Conservation (phyloP, 805 yeast species). For the Yarrowia sp. region DNA sequence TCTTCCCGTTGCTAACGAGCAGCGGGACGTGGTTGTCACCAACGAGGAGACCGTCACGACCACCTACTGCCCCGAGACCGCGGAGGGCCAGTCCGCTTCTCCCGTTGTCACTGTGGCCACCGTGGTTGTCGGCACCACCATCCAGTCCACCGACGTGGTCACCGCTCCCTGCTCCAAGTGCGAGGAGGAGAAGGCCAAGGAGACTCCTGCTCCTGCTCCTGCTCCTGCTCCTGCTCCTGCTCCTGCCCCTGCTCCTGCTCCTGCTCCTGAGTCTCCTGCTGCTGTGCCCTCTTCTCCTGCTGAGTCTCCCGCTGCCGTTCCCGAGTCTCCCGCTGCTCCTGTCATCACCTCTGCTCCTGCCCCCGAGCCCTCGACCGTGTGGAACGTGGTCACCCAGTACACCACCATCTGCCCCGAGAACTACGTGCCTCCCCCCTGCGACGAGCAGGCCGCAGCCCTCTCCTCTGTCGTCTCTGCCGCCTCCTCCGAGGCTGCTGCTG, state of each 20-base stretch:
- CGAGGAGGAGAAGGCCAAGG: slow-evolving; percentile 23
- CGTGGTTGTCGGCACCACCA: slow-evolving; percentile 15
- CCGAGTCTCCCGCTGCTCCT: slow-evolving; percentile 13
- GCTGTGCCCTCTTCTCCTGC: slow-evolving; percentile 18
- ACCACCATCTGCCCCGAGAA: slow-evolving; percentile 22
- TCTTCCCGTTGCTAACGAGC: slow-evolving; percentile 2
- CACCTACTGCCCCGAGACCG: slow-evolving; percentile 21
- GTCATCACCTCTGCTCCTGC: slow-evolving; percentile 24
- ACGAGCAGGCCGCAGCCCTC: slow-evolving; percentile 12
- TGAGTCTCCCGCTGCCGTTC: slow-evolving; percentile 19
- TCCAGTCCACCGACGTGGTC: slow-evolving; percentile 1
- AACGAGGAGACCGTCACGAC: slow-evolving; percentile 13
- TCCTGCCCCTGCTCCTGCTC: slow-evolving; percentile 16
- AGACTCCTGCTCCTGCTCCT: background rate
- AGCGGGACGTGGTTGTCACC: background rate
- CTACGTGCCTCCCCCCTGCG: slow-evolving; percentile 24
- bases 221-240: background rate
- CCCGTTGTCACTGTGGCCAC: slow-evolving; percentile 7
- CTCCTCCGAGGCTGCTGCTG: background rate
- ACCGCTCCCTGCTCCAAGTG: slow-evolving; percentile 23
- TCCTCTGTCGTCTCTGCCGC: slow-evolving; percentile 2
- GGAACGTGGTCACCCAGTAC: slow-evolving; percentile 27
- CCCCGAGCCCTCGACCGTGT: slow-evolving; percentile 27
- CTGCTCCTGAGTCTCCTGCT: slow-evolving; percentile 14
- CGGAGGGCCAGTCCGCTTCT: background rate